Conservation (phyloP, 129 eudicot species). For the Ambrosia trifida region DNA sequence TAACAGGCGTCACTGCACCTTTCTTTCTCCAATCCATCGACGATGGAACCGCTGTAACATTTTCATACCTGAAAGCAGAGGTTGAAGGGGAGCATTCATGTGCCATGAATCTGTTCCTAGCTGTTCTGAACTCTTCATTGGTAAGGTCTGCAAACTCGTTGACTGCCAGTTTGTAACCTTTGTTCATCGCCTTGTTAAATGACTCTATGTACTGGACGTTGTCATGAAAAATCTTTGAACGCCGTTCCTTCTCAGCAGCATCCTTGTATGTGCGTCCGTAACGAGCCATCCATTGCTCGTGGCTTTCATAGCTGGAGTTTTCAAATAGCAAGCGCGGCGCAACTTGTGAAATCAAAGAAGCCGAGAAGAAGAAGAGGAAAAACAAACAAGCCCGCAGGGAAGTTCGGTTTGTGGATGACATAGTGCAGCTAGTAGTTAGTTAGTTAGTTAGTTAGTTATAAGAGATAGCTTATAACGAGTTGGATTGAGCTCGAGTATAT, state of each 20-base stretch:
- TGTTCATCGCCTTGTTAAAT: slow-evolving; percentile 34
- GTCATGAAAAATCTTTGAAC: slow-evolving; percentile 31
- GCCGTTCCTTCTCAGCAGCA: slow-evolving; percentile 27
- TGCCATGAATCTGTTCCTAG: slow-evolving; percentile 30
- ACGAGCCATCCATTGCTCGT: slow-evolving; percentile 45
- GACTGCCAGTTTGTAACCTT: slow-evolving; percentile 33
- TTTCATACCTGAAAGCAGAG: slow-evolving; percentile 29
- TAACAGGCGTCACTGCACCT: slow-evolving; percentile 42
- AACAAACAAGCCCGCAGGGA: slow-evolving; percentile 18
- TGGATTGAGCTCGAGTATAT: slow-evolving; percentile 6
- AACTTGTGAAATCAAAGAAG: slow-evolving; percentile 24
- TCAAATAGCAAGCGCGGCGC: slow-evolving; percentile 30
- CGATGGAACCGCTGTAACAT: slow-evolving; percentile 30
- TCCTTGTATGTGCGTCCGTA: slow-evolving; percentile 38
- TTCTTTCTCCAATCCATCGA: slow-evolving; percentile 45
- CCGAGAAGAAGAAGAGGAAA: slow-evolving; percentile 19
- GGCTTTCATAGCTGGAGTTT: slow-evolving; percentile 7
- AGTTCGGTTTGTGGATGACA: slow-evolving; percentile 23
- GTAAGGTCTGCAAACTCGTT: slow-evolving; percentile 42
- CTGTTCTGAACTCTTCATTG: slow-evolving; percentile 34
- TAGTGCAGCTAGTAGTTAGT: slow-evolving; percentile 20
- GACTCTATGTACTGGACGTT: slow-evolving; percentile 38
- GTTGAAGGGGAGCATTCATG: slow-evolving; percentile 25
- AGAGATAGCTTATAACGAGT: neutral
- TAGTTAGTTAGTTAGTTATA: slow-evolving; percentile 46